phyloP scores from a whole-genome alignment of 345 rosid species.

The Brassica nigra region DNA sequence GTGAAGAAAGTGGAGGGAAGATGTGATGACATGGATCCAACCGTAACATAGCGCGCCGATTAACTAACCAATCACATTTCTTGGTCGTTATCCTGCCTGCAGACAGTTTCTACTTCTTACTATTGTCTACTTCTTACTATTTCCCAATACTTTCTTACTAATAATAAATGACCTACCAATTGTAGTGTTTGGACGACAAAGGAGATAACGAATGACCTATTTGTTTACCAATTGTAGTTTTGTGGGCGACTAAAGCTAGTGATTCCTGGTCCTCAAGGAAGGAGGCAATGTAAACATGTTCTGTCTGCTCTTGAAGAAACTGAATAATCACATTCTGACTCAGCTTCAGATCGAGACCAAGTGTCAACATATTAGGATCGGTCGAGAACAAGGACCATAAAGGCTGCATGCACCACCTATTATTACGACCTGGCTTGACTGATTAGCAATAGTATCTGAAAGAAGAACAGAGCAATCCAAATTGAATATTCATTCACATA shows the following conservation, averaged over 20 bases:
- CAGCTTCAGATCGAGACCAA: neutral
- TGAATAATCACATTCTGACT: neutral
- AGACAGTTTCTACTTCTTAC: conserved; percentile 1
- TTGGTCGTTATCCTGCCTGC: neutral
- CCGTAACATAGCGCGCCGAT: conserved; percentile 36
- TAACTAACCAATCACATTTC: conserved; percentile 34
- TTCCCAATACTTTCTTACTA: neutral
- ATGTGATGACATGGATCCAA: conserved; percentile 38
- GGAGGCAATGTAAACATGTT: neutral
- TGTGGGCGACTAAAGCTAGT: neutral
- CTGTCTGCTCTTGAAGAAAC: neutral
- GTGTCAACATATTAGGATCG: neutral
- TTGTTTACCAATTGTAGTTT: conserved; percentile 17
- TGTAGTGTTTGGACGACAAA: neutral
- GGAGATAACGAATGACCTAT: conserved; percentile 30
- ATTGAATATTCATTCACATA: conserved; percentile 7
- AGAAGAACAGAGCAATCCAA: neutral
- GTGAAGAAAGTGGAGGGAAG: conserved; percentile 8
- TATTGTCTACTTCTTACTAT: conserved; percentile 7
- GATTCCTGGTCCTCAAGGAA: neutral
- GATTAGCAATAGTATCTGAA: neutral
- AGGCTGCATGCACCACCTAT: neutral
- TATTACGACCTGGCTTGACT: neutral
- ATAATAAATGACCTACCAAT: conserved; percentile 37
- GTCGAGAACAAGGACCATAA: neutral